Evolutionary conservation across 2,329 filamentous ascomycete genomes (phyloP).

Genomic region (Aspergillus proliferans): DNA sequence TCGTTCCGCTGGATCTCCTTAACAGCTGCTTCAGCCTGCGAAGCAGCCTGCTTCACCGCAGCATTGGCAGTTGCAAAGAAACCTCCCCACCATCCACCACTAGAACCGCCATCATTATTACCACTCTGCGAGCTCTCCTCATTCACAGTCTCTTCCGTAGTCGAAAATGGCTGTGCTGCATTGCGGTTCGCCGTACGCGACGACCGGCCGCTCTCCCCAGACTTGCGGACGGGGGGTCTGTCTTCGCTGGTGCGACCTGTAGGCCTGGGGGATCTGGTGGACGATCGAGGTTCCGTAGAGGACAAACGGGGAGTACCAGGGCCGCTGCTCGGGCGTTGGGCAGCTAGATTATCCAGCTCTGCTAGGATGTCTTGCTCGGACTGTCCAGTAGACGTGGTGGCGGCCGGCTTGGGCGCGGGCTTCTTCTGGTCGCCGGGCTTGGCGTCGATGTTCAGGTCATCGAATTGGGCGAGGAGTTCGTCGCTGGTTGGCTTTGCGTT

Average conservation of each 20-base stretch:
- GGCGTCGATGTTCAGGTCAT: slow-evolving; percentile 39
- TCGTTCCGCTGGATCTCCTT: slow-evolving; percentile 95
- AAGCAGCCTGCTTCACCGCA: slow-evolving; percentile 72
- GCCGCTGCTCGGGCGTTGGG: slow-evolving; percentile 62
- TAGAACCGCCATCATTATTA: slow-evolving; percentile 18
- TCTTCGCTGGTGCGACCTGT: slow-evolving; percentile 60
- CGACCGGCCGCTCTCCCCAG: slow-evolving; percentile 67
- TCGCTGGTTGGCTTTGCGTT: slow-evolving; percentile 39
- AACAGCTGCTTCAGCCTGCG: slow-evolving; percentile 82
- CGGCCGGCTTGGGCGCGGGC: slow-evolving; percentile 7
- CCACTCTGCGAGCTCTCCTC: slow-evolving; percentile 37
- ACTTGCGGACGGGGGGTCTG: slow-evolving; percentile 58
- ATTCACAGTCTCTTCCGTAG: slow-evolving; percentile 39
- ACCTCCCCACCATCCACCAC: slow-evolving; percentile 85
- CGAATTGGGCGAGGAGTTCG: slow-evolving; percentile 47
- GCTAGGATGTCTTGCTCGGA: slow-evolving; percentile 71
- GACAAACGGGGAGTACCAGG: slow-evolving; percentile 73
- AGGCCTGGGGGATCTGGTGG: slow-evolving; percentile 51
- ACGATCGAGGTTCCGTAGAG: slow-evolving; percentile 43
- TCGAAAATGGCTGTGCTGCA: slow-evolving; percentile 30
- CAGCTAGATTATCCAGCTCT: slow-evolving; percentile 75
- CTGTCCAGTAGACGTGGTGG: slow-evolving; percentile 19
- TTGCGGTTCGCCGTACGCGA: slow-evolving; percentile 63
- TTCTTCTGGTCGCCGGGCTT: slow-evolving; percentile 20
- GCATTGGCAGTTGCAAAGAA: slow-evolving; percentile 70